These are phyloP conservation scores for Nemania diffusa DNA, from an alignment of 2,329 filamentous ascomycete genomes.

Conservation along the genomic window DNA sequence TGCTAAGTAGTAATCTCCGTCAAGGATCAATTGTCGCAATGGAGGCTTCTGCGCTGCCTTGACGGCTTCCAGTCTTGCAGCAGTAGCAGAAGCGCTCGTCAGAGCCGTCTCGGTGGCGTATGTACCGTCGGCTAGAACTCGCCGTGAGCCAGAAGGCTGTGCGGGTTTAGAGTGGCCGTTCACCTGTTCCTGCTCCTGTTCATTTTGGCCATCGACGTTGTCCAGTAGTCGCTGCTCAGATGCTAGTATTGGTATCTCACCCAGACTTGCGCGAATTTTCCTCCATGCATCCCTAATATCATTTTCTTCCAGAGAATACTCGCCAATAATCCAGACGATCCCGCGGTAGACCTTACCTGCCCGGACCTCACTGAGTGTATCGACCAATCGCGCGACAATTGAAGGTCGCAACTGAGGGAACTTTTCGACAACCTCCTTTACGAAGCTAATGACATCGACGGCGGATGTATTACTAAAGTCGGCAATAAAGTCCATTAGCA, in stretches of 20 bases:
- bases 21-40: conserved; percentile 91
- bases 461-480: conserved; percentile 98
- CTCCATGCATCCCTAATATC: conserved; percentile 98
- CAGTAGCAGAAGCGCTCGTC: conserved; percentile 89
- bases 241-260: conserved; percentile 95
- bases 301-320: conserved; percentile 92
- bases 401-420: conserved; percentile 89
- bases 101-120: conserved; percentile 97
- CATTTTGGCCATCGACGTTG: conserved; percentile 78
- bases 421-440: conserved; percentile 98
- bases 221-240: conserved; percentile 94
- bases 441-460: conserved; percentile 97
- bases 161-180: conserved; percentile 83
- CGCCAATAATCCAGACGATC: conserved; percentile 96
- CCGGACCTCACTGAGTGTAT: conserved; percentile 90
- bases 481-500: conserved; percentile 98
- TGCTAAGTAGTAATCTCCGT: conserved; percentile 96
- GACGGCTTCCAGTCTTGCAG: conserved; percentile 92
- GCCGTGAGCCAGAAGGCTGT: conserved; percentile 84
- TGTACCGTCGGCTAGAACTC: conserved; percentile 94
- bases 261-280: conserved; percentile 89
- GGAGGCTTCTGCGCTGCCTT: conserved; percentile 98
- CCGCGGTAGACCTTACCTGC: conserved; percentile 98
- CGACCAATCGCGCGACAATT: conserved; percentile 88
- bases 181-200: conserved; percentile 69